Conservation (phyloP, 345 rosid genomes). For the Rhizophora apiculata region DNA sequence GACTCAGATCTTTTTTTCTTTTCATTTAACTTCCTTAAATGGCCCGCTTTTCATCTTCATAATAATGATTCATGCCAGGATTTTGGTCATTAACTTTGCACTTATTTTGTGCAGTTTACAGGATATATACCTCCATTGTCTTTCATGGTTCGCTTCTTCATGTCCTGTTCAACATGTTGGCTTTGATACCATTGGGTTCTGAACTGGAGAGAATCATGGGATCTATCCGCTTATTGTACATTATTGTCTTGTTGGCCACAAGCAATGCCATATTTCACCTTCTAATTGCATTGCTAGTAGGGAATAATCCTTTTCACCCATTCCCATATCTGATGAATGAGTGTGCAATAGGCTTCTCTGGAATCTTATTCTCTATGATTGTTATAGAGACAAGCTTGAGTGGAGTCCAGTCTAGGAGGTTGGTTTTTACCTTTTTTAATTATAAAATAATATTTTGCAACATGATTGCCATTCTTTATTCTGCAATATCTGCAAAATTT, state of each 20-base stretch:
- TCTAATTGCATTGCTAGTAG: conserved; percentile 58
- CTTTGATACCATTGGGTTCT: conserved; percentile 92
- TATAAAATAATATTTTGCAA: background rate
- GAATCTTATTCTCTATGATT: conserved; percentile 84
- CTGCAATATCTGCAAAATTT: background rate
- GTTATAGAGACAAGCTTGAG: conserved; percentile 94
- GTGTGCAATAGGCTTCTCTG: conserved; percentile 93
- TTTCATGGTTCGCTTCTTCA: conserved; percentile 93
- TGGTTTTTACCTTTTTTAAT: conserved; percentile 13
- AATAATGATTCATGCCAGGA: background rate
- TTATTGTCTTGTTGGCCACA: conserved; percentile 69
- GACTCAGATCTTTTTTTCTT: background rate
- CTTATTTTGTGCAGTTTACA: conserved; percentile 61
- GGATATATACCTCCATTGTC: conserved; percentile 69
- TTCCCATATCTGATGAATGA: conserved; percentile 52
- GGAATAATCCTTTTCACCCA: conserved; percentile 55
- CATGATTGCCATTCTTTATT: background rate
- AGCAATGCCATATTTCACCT: conserved; percentile 81
- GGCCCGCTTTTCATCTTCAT: background rate
- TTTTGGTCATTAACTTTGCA: conserved; percentile 9
- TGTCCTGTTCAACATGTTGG: conserved; percentile 92
- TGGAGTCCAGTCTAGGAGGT: conserved; percentile 90
- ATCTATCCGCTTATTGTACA: conserved; percentile 74
- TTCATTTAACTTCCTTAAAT: background rate
- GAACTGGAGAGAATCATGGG: conserved; percentile 98